Percentiles rank a stretch among this genome's conserved stretches.
Evolutionary conservation across 2,329 filamentous ascomycete genomes (phyloP).

Genomic region (Penicillium sp.): DNA sequence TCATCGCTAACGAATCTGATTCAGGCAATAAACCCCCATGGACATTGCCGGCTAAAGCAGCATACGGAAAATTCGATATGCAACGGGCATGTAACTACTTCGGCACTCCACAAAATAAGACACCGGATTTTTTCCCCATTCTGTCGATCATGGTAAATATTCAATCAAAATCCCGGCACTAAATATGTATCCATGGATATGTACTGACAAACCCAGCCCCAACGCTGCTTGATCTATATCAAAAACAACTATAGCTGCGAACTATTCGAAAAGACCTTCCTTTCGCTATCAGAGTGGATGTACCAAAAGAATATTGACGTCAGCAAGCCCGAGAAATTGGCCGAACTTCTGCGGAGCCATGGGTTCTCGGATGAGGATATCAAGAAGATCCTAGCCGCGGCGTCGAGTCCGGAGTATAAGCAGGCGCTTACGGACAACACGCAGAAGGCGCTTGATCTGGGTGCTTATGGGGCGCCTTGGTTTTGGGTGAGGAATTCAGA

Average conservation of each 20-base stretch:
- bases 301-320: conserved; percentile 64
- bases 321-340: conserved; percentile 57
- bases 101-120: conserved; percentile 36
- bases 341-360: conserved; percentile 35
- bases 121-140: conserved; percentile 54
- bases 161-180: background rate
- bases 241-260: conserved; percentile 56
- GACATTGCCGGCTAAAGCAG: conserved; percentile 66
- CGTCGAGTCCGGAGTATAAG: conserved; percentile 52
- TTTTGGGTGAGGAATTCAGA: conserved; percentile 58
- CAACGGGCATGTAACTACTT: conserved; percentile 55
- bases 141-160: conserved; percentile 52
- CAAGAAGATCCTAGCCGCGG: conserved; percentile 55
- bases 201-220: conserved; percentile 48
- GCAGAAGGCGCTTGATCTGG: conserved; percentile 59
- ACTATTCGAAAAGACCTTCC: conserved; percentile 55
- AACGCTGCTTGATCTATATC: conserved; percentile 66
- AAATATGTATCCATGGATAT: background rate
- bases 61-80: conserved; percentile 54
- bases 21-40: conserved; percentile 72
- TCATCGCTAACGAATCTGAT: background rate
- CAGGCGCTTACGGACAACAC: conserved; percentile 59
- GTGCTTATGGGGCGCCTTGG: conserved; percentile 78
- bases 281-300: conserved; percentile 59
- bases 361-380: conserved; percentile 47